These are phyloP conservation scores for Arthrinium puccinioides DNA, from an alignment of 2,329 filamentous ascomycete species.

Conservation along the genomic window DNA sequence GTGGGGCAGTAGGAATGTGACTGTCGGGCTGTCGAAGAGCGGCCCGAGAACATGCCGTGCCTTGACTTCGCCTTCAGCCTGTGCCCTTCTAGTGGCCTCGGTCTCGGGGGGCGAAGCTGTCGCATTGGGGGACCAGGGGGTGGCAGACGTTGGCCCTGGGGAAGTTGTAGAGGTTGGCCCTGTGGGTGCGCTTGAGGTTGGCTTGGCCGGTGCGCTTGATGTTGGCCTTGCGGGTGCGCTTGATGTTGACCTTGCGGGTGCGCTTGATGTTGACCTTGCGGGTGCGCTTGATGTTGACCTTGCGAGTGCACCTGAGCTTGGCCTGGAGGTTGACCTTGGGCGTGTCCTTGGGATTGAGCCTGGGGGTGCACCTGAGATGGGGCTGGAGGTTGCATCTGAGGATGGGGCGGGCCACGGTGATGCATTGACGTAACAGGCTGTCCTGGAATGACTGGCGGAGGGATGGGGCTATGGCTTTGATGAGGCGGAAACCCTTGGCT, in stretches of 20 bases:
- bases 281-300: slow-evolving; percentile 1
- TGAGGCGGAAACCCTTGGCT: slow-evolving; percentile 12
- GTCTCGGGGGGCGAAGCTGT: slow-evolving; percentile 14
- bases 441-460: slow-evolving; percentile 23
- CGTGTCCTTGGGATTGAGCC: background rate
- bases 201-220: background rate
- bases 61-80: slow-evolving; percentile 45
- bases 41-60: slow-evolving; percentile 59
- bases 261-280: background rate
- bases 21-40: slow-evolving; percentile 55
- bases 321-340: slow-evolving; percentile 10
- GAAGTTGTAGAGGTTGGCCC: slow-evolving; percentile 6
- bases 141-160: slow-evolving; percentile 11
- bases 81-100: slow-evolving; percentile 30
- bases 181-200: background rate
- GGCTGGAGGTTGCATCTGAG: background rate
- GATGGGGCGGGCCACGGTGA: background rate
- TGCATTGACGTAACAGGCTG: slow-evolving; percentile 13
- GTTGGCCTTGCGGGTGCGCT: background rate
- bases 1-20: slow-evolving; percentile 62
- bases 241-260: background rate
- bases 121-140: slow-evolving; percentile 1
- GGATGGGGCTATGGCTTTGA: slow-evolving; percentile 24
- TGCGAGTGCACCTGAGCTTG: slow-evolving; percentile 1
- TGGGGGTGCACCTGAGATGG: background rate